Conservation (phyloP, 2,329 filamentous ascomycete species). For the Mycosphaerelloides madeirae region DNA sequence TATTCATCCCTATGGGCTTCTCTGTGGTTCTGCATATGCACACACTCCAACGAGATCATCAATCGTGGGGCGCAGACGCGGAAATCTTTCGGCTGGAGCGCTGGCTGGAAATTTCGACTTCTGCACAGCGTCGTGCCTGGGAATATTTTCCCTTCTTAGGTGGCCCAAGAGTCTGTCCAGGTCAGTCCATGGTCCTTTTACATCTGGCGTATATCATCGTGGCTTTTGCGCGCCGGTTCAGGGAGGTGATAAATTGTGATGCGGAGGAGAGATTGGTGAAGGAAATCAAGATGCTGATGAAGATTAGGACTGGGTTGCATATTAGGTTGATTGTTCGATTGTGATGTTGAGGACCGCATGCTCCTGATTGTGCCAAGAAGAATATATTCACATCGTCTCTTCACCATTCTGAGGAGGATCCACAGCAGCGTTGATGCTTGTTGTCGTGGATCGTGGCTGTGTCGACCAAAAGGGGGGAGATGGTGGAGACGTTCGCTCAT, state of each 20-base stretch:
- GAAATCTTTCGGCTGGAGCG: constrained; percentile 2
- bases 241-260: constrained; percentile 2
- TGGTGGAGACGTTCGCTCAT: too few species aligned
- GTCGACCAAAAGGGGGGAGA: too few species aligned
- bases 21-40: background rate
- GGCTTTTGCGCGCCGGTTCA: constrained; percentile 1
- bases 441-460: too few species aligned
- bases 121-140: background rate
- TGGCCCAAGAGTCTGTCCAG: constrained; percentile 1
- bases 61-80: background rate
- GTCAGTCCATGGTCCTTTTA: background rate
- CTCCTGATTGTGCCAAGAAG: too few species aligned
- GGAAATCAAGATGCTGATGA: background rate
- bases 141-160: constrained; percentile 3
- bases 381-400: too few species aligned
- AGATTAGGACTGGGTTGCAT: constrained; percentile 1
- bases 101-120: background rate
- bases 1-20: background rate
- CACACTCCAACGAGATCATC: background rate
- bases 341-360: too few species aligned
- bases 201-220: constrained; percentile 2
- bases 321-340: constrained; percentile 3
- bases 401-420: too few species aligned
- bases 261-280: background rate
- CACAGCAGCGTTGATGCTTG: too few species aligned